A percentile compares a stretch with the other conserved stretches of the same genome.
Evolutionary conservation across 2,329 filamentous ascomycete genomes (phyloP).

Genomic region (Penicillium sp.): DNA sequence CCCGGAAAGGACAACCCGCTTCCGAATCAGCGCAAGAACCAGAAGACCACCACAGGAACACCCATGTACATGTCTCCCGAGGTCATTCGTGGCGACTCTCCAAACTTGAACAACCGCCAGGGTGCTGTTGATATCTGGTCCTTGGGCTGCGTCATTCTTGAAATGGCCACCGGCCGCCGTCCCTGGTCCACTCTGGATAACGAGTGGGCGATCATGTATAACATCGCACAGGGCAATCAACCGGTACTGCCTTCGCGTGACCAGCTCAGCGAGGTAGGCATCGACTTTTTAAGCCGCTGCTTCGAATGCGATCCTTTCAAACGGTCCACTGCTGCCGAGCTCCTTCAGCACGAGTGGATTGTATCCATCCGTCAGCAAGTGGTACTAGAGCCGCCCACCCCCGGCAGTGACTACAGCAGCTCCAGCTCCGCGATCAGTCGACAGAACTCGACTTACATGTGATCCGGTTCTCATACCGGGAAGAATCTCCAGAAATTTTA

Average conservation of each 20-base stretch:
- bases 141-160: constrained; percentile 88
- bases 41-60: constrained; percentile 93
- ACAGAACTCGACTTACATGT: constrained; percentile 27
- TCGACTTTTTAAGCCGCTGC: constrained; percentile 83
- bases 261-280: constrained; percentile 75
- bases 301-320: constrained; percentile 78
- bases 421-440: constrained; percentile 25
- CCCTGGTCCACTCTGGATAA: constrained; percentile 97
- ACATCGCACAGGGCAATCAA: constrained; percentile 94
- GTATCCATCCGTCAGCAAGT: constrained; percentile 47
- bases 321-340: constrained; percentile 74
- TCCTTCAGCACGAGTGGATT: constrained; percentile 92
- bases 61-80: constrained; percentile 99
- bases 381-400: constrained; percentile 42
- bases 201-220: constrained; percentile 99
- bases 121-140: constrained; percentile 95
- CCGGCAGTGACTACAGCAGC: constrained; percentile 31
- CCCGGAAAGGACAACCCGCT: constrained; percentile 39
- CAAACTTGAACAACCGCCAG: constrained; percentile 66
- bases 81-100: constrained; percentile 84
- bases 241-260: constrained; percentile 76
- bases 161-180: constrained; percentile 92
- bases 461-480: constrained; percentile 5
- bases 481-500: not conserved
- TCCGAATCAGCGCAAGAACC: constrained; percentile 47